These are phyloP conservation scores for Serendipita vermifera DNA, from an alignment of 768 basidiomycete species.

Conservation along the genomic window DNA sequence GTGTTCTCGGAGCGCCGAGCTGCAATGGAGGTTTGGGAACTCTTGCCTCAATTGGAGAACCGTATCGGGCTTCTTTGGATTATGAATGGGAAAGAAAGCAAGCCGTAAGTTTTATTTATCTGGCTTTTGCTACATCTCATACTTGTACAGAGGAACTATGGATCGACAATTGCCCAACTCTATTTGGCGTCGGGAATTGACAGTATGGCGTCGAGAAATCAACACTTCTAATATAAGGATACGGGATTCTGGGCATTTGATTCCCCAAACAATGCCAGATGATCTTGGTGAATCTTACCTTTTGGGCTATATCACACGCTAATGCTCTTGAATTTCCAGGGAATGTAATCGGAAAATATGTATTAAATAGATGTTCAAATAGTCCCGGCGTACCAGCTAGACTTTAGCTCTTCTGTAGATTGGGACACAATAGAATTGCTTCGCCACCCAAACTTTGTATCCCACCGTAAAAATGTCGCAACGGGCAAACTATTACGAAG, in stretches of 20 bases:
- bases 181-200: neutral
- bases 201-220: neutral
- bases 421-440: neutral
- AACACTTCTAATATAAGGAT: neutral
- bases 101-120: constrained; percentile 31
- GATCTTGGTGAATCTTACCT: neutral
- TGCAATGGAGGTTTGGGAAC: constrained; percentile 29
- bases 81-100: constrained; percentile 34
- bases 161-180: no score
- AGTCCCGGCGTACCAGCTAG: neutral
- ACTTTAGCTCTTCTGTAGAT: neutral
- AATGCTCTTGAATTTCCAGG: no score
- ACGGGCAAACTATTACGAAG: constrained; percentile 59
- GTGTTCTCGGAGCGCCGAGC: constrained; percentile 38
- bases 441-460: constrained; percentile 5
- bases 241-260: neutral
- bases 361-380: neutral
- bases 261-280: neutral
- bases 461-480: constrained; percentile 24
- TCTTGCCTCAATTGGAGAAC: constrained; percentile 30
- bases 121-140: no score
- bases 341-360: neutral
- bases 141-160: no score
- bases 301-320: neutral
- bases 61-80: constrained; percentile 43